Conservation (phyloP, 2,329 filamentous ascomycete genomes). For the Scedosporium apiospermum region DNA sequence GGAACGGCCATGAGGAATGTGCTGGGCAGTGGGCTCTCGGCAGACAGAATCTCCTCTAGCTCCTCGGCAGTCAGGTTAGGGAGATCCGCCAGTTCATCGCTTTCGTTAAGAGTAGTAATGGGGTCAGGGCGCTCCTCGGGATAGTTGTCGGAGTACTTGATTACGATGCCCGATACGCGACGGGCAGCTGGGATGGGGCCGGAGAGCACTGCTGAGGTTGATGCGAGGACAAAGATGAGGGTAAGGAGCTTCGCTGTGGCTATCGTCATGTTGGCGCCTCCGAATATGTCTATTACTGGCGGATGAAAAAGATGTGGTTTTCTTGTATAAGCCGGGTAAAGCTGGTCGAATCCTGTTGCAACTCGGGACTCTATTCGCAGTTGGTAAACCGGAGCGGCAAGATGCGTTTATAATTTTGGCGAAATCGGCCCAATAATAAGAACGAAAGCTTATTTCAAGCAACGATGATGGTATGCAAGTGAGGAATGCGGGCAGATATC, state of each 20-base stretch:
- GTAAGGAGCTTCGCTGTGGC: not conserved
- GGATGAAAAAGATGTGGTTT: not conserved
- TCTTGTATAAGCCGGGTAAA: too few species aligned
- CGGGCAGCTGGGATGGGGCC: not conserved
- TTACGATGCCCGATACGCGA: constrained; percentile 1
- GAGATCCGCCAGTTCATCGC: not conserved
- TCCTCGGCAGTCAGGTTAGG: not conserved
- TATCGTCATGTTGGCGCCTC: not conserved
- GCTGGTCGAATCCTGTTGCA: too few species aligned
- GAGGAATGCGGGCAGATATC: too few species aligned
- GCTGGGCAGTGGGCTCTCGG: not conserved
- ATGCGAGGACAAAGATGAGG: not conserved
- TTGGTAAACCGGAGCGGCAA: too few species aligned
- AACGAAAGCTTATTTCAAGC: too few species aligned
- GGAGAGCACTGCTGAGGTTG: not conserved
- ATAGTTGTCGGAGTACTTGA: constrained; percentile 6
- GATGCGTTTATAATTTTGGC: too few species aligned
- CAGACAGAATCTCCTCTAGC: constrained; percentile 2
- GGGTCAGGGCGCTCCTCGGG: constrained; percentile 13
- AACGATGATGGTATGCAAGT: too few species aligned
- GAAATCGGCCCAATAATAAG: too few species aligned
- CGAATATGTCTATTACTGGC: not conserved
- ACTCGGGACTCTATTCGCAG: too few species aligned
- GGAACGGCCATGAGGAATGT: not conserved
- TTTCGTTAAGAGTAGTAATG: constrained; percentile 12